Evolutionary conservation across 169 alveolate species (phyloP).

Genomic region (Cryptosporidium bovis): DNA sequence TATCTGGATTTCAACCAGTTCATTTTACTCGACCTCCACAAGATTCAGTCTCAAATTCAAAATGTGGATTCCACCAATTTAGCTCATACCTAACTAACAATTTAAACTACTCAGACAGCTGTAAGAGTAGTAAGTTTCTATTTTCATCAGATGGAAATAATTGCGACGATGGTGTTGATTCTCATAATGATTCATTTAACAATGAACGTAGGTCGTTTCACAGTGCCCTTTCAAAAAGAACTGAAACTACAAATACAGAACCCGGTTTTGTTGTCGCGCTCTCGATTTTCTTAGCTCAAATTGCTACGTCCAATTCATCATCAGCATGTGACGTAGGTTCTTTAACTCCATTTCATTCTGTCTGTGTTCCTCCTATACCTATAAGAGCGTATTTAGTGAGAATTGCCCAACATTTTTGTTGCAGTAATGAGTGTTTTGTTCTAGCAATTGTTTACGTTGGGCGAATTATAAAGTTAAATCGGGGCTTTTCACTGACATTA

Average conservation of each 20-base stretch:
- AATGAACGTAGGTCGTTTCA: background rate
- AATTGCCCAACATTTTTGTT: conserved; percentile 88
- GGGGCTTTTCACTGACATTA: conserved; percentile 81
- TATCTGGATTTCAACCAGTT: no score
- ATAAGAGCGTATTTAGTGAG: conserved; percentile 85
- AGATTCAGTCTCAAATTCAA: no score
- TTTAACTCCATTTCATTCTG: conserved; percentile 88
- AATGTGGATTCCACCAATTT: no score
- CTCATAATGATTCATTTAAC: background rate
- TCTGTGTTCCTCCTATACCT: conserved; percentile 87
- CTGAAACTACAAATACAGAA: conserved; percentile 72
- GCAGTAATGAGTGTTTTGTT: conserved; percentile 89
- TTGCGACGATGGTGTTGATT: background rate
- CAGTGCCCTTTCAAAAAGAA: background rate
- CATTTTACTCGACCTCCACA: no score
- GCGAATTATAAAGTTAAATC: conserved; percentile 81
- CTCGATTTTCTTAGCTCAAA: conserved; percentile 75
- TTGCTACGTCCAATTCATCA: conserved; percentile 77
- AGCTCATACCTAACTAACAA: no score
- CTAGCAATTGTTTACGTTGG: conserved; percentile 86
- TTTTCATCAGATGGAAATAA: background rate
- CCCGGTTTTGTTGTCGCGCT: conserved; percentile 78
- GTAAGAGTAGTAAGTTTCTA: background rate
- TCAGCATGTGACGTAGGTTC: conserved; percentile 76
- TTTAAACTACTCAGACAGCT: no score